Evolutionary conservation across 257 asterid genomes (phyloP).

Genomic region (Solanum raphanifolium): DNA sequence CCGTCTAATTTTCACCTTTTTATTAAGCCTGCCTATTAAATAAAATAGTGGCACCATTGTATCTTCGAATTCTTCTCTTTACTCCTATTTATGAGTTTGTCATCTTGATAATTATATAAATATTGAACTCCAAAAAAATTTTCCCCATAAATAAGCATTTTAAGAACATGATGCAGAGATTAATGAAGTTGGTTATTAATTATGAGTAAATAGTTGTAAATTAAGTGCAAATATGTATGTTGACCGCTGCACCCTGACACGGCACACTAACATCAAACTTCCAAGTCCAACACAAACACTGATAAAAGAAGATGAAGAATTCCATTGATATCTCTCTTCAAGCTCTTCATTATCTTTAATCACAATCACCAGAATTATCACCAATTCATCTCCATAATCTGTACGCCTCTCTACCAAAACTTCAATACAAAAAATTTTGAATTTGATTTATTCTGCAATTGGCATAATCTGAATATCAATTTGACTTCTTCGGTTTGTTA

Average conservation of each 20-base stretch:
- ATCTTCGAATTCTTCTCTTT: neutral
- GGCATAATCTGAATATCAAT: neutral
- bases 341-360: neutral
- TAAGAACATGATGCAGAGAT: neutral
- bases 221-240: neutral
- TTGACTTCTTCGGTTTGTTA: neutral
- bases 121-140: neutral
- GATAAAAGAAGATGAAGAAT: neutral
- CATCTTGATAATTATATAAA: no score
- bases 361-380: neutral
- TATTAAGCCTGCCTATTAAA: neutral
- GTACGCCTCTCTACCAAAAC: neutral
- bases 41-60: neutral
- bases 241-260: neutral
- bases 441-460: neutral
- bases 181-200: neutral
- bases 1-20: fast-evolving
- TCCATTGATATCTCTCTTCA: neutral
- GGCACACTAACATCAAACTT: neutral
- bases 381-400: neutral
- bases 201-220: neutral
- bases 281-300: neutral
- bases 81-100: neutral
- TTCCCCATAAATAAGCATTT: neutral
- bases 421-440: neutral